A percentile compares a stretch with the other conserved stretches of the same genome.
Evolutionary conservation across 768 basidiomycete species (phyloP).

Genomic region (Suillus weaverae): DNA sequence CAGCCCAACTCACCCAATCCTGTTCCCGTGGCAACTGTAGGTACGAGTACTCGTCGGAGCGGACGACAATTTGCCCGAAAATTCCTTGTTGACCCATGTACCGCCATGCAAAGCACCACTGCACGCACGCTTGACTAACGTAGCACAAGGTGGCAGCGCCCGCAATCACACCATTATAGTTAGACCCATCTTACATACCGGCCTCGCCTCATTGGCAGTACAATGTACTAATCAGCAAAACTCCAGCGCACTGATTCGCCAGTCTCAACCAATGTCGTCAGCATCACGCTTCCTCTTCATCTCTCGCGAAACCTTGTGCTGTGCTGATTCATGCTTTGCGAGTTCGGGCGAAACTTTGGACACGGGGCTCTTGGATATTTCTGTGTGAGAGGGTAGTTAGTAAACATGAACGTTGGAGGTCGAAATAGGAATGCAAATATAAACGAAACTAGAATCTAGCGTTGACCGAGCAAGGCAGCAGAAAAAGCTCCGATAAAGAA

Average conservation of each 20-base stretch:
- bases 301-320: slow-evolving; percentile 87
- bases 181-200: not conserved
- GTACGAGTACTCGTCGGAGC: not conserved
- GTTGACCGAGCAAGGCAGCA: not conserved
- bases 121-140: not conserved
- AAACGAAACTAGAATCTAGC: not conserved
- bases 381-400: slow-evolving; percentile 40
- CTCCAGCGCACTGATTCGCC: not conserved
- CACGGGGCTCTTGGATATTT: slow-evolving; percentile 92
- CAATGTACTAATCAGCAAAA: too few species aligned
- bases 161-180: not conserved
- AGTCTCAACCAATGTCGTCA: slow-evolving; percentile 57
- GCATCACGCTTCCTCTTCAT: slow-evolving; percentile 94
- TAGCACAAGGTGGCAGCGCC: not conserved
- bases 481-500: not conserved
- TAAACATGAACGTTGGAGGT: not conserved
- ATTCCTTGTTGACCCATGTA: not conserved
- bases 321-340: slow-evolving; percentile 88
- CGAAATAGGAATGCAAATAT: not conserved
- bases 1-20: too few species aligned
- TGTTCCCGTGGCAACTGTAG: not conserved
- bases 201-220: not conserved
- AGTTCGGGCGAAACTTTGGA: slow-evolving; percentile 87
- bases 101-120: not conserved
- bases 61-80: not conserved